Percentiles rank a stretch among this genome's conserved stretches.
Conservation (phyloP, 352 stramenopile genomes). For the Phytopythium litorale region DNA sequence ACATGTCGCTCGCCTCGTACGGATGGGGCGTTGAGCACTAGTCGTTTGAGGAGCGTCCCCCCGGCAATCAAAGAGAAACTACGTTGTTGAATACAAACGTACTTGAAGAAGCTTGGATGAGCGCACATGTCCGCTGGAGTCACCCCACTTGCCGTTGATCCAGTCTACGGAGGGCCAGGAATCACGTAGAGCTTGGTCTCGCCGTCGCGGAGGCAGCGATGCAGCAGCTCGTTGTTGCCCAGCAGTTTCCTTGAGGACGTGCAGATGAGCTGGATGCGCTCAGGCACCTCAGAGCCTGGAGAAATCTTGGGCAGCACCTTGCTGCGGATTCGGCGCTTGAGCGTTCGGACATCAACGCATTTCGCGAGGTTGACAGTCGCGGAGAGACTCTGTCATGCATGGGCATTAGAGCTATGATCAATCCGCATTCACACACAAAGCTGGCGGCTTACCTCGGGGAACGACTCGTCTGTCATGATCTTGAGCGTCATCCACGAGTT, state of each 20-base stretch:
- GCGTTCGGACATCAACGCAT: constrained; percentile 14
- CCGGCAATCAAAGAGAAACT: not conserved
- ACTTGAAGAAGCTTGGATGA: not conserved
- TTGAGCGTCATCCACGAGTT: constrained; percentile 14
- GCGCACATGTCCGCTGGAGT: not conserved
- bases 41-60: not conserved
- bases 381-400: constrained; percentile 13
- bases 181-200: constrained; percentile 26
- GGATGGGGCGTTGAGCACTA: constrained; percentile 33
- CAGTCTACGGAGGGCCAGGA: constrained; percentile 6
- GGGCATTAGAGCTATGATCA: not conserved
- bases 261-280: constrained; percentile 17
- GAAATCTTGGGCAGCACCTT: constrained; percentile 8
- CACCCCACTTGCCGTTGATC: not conserved
- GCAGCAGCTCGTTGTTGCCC: constrained; percentile 14
- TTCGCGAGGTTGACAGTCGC: constrained; percentile 14
- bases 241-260: constrained; percentile 14
- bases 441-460: constrained; percentile 22
- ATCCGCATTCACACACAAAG: not conserved
- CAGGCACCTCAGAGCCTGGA: not conserved
- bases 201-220: constrained; percentile 17
- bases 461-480: constrained; percentile 23
- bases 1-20: constrained; percentile 39
- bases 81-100: not conserved
- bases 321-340: constrained; percentile 15